Base-by-base conservation (phyloP, 164 flowering plant species). In the Piper betle region DNA sequence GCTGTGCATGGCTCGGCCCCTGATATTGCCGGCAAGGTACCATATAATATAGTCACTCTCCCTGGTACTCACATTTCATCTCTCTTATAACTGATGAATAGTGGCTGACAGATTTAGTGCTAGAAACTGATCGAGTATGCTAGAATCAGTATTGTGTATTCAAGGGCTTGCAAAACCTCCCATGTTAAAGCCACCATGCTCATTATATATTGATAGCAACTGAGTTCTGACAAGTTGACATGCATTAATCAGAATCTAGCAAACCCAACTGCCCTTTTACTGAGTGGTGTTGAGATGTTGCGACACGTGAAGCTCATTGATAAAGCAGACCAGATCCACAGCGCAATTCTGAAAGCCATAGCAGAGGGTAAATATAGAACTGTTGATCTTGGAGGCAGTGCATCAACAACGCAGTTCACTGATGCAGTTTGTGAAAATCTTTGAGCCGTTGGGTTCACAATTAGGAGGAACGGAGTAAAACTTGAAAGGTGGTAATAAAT, bases 1-100 rank as follows among this genome's bases (percentile, higher is more conserved):
- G 99, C 97, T 70, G 99, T 93, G 20, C 99, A 93, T 81, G 99
- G 99, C 62, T 93, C 98, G 43, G 98, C 98, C 15, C 98, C 98
- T 74, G 98, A 93, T 78, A 93, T 93, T 65, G 98, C 97, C 61
- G 98, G 98, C 67, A 84, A 81, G 97, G 98, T 93, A 52, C 64
- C 69, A 19, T 1, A 57, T 12, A 41, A 4, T 25, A 15, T 25
- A 1, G 12, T 7, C 18, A 16, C 17, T 17, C 42, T 58, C 46
- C 17, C 10, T 37, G 20, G 15, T 25, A 13, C 43, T 58, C 46
- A 58, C 12, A 39, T 42, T 33, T 66, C 41, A 38, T 7, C 58
- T 3, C 5, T 4, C 58, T 4, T 10, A 10, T 25, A 25, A 25
- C 33, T 25, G 33, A 25, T 25, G 33, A 25, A 25, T 25, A 25